Evolutionary conservation across 2,329 filamentous ascomycete genomes (phyloP), one percentile per base, ranked within the genome.

Genomic region (Triangularia verruculosa): DNA sequence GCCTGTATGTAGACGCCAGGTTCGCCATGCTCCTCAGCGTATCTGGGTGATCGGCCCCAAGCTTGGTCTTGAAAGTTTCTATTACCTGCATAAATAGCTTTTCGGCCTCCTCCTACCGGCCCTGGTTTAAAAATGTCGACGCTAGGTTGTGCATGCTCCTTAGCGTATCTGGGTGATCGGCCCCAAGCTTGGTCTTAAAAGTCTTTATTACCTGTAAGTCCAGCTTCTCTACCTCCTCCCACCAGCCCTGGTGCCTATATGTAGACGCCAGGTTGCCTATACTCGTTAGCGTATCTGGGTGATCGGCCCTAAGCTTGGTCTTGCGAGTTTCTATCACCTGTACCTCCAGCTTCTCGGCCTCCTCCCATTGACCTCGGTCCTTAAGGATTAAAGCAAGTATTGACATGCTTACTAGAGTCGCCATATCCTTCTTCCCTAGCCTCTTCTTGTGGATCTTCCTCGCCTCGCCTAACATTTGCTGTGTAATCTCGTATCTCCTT

Each of bases 401-500:
- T 22, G 55, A 30, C 17, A 39, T 67, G 24, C 61, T 67, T 5
- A 4, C 58, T 27, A 66, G 43, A 17, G 63, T 68, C 15, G 59
- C 28, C 3, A 55, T 34, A 47, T 69, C 64, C 11, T 64, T 47
- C 15, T n/a, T 59, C 27, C 66, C 66, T 22, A 68, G 47, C 28
- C 43, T 62, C 27, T 39, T 64, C 59, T 62, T 58, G 47, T 17
- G 13, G 15, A 22, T 58, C 47, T 58, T 51, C 28, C 43, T 30
- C 13, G 66, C 61, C 27, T 66, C 60, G 15, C 55, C 25, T 13
- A 59, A 12, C 63, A 68, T 66, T 22, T 61, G 52, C 57, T 67
- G 55, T 25, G 68, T 66, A 13, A 64, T 22, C 1, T 63, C 61
- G 24, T 67, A 67, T 56, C 57, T 66, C 24, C 65, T 65, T 62